Evolutionary conservation across 441 rosid species (phyloP), one percentile per base, ranked within the genome.

Genomic region (Populus hybrid): DNA sequence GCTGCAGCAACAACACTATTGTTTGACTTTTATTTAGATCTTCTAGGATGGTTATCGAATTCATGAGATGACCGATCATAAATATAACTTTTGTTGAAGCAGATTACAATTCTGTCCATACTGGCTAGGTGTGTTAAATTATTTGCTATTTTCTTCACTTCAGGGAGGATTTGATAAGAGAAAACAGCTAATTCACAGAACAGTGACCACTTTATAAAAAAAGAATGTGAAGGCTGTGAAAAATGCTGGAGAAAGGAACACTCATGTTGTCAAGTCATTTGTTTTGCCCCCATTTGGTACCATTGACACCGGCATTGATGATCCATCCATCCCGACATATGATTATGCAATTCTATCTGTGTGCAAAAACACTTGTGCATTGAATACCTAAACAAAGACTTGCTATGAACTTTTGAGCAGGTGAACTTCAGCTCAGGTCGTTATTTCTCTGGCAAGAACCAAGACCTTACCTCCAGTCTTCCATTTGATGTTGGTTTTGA

Each of bases 401-500:
- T 81, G 57, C 63, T 76, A 10, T 78, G 18, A 30, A 80, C 75
- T 69, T 69, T 73, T 69, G 67, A 67, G 24, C 86, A 96, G 98
- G 99, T 96, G 30, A 96, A 96, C 88, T 94, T 91, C 87, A 96
- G 99, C 88, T 91, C 99, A 66, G 99, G 99, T 69, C 92, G 93
- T 81, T 96, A 94, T 87, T 95, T 95, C 73, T 61, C 78, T 35
- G 97, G 95, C 16, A 83, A 79, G 50, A 72, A 65, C 59, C 84
- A 76, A 35, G 85, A 84, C 70, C 26, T 81, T 46, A 75, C 32
- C 38, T 87, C 97, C 24, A 90, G 61, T 80, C 97, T 94, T 83
- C 99, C 99, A 20, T 89, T 96, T 78, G 97, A 94, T 88, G 95
- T 97, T 76, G 99, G 98, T 75, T 96, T 96, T 85, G 99, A 96